A percentile compares a stretch with the other conserved stretches of the same genome.
Conservation (phyloP, 257 asterid genomes). For the Nicotiana sylvestris region DNA sequence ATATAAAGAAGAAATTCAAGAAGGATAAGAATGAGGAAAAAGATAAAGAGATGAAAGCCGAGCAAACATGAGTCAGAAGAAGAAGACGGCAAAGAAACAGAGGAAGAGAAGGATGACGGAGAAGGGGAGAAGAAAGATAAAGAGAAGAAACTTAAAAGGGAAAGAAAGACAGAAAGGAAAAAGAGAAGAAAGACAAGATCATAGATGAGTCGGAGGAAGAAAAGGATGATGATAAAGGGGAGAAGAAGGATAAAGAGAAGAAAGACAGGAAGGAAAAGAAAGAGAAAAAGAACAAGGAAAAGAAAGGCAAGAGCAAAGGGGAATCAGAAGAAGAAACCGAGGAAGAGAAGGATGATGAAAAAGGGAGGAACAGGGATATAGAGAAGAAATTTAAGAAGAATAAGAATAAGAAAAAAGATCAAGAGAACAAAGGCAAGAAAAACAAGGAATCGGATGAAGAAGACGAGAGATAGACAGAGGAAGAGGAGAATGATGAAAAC, state of each 20-base stretch:
- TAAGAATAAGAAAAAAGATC: background rate
- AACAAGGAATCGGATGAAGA: constrained; percentile 7
- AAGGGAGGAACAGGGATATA: background rate
- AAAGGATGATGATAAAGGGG: background rate
- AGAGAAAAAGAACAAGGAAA: background rate
- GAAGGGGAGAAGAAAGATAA: constrained; percentile 16
- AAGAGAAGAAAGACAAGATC: background rate
- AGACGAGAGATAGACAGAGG: background rate
- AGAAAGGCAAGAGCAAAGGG: background rate
- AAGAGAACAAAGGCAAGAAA: constrained; percentile 6
- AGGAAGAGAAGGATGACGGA: constrained; percentile 19
- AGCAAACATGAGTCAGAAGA: constrained; percentile 8
- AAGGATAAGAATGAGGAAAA: background rate
- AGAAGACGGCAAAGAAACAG: constrained; percentile 2
- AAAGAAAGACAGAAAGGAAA: background rate
- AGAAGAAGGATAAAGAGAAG: constrained; percentile 10
- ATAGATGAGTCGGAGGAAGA: background rate
- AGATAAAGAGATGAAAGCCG: background rate
- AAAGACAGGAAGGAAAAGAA: constrained; percentile 7
- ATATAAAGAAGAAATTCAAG: background rate
- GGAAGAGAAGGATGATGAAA: background rate
- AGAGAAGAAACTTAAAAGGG: constrained; percentile 7
- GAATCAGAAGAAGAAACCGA: background rate
- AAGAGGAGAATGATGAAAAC: constrained; percentile 7
- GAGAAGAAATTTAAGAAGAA: background rate